Base-by-base conservation (phyloP, 2,329 filamentous ascomycete species). In the Neofusicoccum sp. region DNA sequence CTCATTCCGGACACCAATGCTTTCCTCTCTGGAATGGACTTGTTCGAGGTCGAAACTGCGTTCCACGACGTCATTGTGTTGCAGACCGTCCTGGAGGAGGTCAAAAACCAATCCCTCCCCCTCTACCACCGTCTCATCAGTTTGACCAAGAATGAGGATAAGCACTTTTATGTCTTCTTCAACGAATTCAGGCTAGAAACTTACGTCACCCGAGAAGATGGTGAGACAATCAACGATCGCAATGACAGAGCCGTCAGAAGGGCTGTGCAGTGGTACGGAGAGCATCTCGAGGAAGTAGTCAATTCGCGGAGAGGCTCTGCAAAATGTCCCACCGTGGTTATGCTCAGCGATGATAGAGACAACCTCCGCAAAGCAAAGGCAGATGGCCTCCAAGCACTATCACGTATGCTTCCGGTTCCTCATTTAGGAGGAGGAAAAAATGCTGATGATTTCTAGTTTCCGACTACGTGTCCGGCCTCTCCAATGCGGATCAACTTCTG, bases 161-260 rank as follows among this genome's bases (percentile, higher is more conserved):
- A 99, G 81, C 87, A 93, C 59, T 98, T 96, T 73, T 97, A 98
- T 71, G 91, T 99, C 57, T 99, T 99, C 75, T 98, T 98, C 84
- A 99, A 99, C 74, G 95, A 99, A 69, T 99, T 99, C 72, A 86
- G 93, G 56, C 81, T 93, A 40, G 96, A 99, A 75, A 99, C 95
- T 0, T 90, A 96, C 70, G 85, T 97, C 49, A 78, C 84, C 30
- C 84, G 95, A 63, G 84, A 87, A 20, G 75, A 82, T 5, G 88
- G 90, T 38, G 95, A 99, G 79, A 89, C 86, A 3, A 95, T 99
- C 76, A 99, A 99, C 73, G 95, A 99, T 74, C 85, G 95, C 59
- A 99, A 99, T 71, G 96, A 99, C 74, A 87, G 93, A 63, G 92
- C 95, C 45, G 91, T 99, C 31, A 84, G 95, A 49, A 85, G 83